Base-by-base conservation (phyloP, 345 rosid genomes). In the Syzygium grande region DNA sequence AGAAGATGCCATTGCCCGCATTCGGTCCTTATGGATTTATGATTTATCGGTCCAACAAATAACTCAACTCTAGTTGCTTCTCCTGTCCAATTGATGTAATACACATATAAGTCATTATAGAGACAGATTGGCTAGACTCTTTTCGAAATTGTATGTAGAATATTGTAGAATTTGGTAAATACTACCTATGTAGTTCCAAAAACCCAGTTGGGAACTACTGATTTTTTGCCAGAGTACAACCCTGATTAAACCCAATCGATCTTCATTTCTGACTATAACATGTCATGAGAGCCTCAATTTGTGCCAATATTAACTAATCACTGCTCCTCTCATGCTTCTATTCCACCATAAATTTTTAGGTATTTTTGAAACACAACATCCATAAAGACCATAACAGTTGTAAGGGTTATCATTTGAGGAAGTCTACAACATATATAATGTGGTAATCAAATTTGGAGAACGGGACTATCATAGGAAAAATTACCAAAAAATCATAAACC, bases 191-290 rank as follows among this genome's bases (percentile, higher is more conserved):
- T 59, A 59, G 25, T 11, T 59, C 7, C 2, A 0, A 0, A 59
- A 59, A 25, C 65, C 65, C 27, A 25, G 29, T 13, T 5, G 27
- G 65, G 30, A 59, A 11, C 65, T 59, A 1, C 29, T 59, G 25
- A 59, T 27, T 5, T 27, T 59, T 59, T 27, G 73, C 19, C 38
- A n/a, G 2, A n/a, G 38, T n/a, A n/a, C 0, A 61, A 6, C 9
- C 10, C 19, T 14, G 19, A 61, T 61, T 29, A 14, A 61, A 61
- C 73, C 0, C 34, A 3, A 61, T 0, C 1, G 0, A 61, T n/a
- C 73, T 61, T 61, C 38, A 61, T n/a, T n/a, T 5, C 4, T 61
- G 30, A 6, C 73, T 61, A 6, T 61, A 61, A 61, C 73, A 61
- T 61, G 34, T 61, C 34, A 3, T n/a, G 73, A n/a, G 15, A 61